Evolutionary conservation across 495 filamentous ascomycete species (phyloP).

Genomic region (Rostrohypoxylon terebratum): DNA sequence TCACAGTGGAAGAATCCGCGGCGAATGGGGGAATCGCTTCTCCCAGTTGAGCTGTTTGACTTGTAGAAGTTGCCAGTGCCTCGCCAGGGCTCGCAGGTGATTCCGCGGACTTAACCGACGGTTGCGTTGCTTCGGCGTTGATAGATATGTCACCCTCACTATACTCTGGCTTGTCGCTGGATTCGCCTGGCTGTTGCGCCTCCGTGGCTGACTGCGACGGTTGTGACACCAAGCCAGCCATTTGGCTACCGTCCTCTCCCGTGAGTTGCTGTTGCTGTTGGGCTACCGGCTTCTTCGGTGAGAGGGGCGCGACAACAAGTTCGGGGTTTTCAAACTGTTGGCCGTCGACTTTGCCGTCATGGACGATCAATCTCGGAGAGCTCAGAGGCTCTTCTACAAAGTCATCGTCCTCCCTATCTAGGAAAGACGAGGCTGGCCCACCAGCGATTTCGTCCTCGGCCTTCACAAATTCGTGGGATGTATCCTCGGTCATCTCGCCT

Average conservation of each 20-base stretch:
- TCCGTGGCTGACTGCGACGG: slow-evolving; percentile 1
- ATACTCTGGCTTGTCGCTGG: neutral
- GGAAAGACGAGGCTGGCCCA: slow-evolving; percentile 52
- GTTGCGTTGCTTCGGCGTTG: neutral
- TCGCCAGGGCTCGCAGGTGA: neutral
- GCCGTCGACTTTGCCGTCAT: slow-evolving; percentile 53
- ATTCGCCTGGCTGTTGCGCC: neutral
- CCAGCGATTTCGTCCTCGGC: slow-evolving; percentile 60
- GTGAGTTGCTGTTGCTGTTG: slow-evolving; percentile 8
- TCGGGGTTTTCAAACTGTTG: slow-evolving; percentile 58
- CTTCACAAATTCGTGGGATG: slow-evolving; percentile 60
- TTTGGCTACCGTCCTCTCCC: neutral
- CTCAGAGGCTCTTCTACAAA: slow-evolving; percentile 78
- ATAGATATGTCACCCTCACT: neutral
- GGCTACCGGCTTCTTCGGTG: slow-evolving; percentile 57
- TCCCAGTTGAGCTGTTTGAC: neutral
- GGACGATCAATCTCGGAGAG: slow-evolving; percentile 63
- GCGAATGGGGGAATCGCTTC: neutral
- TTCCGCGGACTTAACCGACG: neutral
- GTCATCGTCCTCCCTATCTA: slow-evolving; percentile 71
- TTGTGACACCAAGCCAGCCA: neutral
- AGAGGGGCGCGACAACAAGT: slow-evolving; percentile 62
- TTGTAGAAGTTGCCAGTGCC: neutral
- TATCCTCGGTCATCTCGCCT: slow-evolving; percentile 74
- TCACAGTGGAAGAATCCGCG: neutral